phyloP scores from a whole-genome alignment of 805 yeast genomes.

The Cyberlindnera sargentensis region DNA sequence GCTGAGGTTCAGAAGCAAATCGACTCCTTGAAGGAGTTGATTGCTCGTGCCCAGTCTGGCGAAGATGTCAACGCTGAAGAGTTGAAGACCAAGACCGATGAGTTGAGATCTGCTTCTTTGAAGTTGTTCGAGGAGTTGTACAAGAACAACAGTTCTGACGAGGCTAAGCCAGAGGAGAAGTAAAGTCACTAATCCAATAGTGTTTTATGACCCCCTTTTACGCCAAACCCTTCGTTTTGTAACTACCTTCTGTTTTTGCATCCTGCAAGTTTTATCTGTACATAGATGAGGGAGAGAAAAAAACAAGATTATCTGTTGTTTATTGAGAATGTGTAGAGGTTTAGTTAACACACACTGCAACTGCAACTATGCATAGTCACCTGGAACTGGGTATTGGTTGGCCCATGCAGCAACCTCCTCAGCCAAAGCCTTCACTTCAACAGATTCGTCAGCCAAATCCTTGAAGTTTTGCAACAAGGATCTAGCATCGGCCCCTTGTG shows the following conservation, averaged over 20 bases:
- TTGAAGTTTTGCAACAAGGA: conserved; percentile 64
- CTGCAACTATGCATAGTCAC: conserved; percentile 37
- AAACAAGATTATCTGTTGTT: too few species aligned
- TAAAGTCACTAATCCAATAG: background rate
- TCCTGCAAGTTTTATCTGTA: background rate
- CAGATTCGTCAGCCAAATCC: conserved; percentile 55
- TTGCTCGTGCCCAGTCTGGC: conserved; percentile 63
- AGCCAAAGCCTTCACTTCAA: conserved; percentile 52
- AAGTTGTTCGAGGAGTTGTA: conserved; percentile 56
- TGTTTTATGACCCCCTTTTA: background rate
- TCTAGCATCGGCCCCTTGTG: conserved; percentile 51
- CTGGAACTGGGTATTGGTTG: conserved; percentile 79
- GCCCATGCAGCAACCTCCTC: conserved; percentile 69
- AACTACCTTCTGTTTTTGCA: background rate
- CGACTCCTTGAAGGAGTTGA: conserved; percentile 59
- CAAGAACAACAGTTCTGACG: conserved; percentile 21
- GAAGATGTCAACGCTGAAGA: conserved; percentile 52
- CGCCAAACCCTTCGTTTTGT: background rate
- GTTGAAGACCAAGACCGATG: conserved; percentile 75
- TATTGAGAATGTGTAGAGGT: too few species aligned
- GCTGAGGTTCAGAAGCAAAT: conserved; percentile 36
- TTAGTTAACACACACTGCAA: background rate
- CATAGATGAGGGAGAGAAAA: conserved; percentile 1
- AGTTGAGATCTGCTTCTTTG: conserved; percentile 69
- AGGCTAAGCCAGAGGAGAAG: conserved; percentile 23